Base-by-base conservation (phyloP, 2,329 filamentous ascomycete genomes). In the Coniochaeta prunicola region DNA sequence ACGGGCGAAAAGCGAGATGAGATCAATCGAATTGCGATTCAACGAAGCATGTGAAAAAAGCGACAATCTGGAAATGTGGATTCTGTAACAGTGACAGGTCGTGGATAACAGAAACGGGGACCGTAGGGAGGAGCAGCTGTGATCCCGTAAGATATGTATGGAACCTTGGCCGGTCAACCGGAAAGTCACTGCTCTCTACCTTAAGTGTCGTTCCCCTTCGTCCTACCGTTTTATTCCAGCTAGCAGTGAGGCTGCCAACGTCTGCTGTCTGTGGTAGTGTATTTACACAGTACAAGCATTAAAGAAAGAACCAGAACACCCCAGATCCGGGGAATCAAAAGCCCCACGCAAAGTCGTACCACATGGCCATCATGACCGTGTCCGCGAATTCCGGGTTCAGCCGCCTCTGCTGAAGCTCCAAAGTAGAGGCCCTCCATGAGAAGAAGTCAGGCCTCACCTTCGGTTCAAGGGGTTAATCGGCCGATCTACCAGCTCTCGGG, bases 31-130 rank as follows among this genome's bases (percentile, higher is more conserved):
- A 10, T 21, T 30, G 45, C 45, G 24, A 50, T 4, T 28, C 21
- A 50, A 50, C n/a, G n/a, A n/a, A 50, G 45, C 45, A 50, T 50
- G 45, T 50, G 45, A 50, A 50, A 50, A 50, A 50, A 50, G 10
- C 30, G 45, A 50, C 21, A 28, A 28, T 12, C 2, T 28, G 19
- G 10, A n/a, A 17, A 30, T 26, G 45, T 50, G 26, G 45, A 50
- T n/a, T 30, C 45, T 28, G 45, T 12, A 50, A 6, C 45, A 28
- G 45, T 30, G 26, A 50, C 45, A 28, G 45, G 21, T 50, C 24
- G 45, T 26, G 45, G 45, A 50, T 28, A 28, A 28, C 45, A 50
- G 21, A 26, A 50, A 50, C 45, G 40, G 45, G 36, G 45, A 50
- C 15, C 13, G 24, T 15, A 50, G 45, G 45, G n/a, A 30, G 45